Conservation (phyloP, 106 monocot species). For the Ottelia alismoides region DNA sequence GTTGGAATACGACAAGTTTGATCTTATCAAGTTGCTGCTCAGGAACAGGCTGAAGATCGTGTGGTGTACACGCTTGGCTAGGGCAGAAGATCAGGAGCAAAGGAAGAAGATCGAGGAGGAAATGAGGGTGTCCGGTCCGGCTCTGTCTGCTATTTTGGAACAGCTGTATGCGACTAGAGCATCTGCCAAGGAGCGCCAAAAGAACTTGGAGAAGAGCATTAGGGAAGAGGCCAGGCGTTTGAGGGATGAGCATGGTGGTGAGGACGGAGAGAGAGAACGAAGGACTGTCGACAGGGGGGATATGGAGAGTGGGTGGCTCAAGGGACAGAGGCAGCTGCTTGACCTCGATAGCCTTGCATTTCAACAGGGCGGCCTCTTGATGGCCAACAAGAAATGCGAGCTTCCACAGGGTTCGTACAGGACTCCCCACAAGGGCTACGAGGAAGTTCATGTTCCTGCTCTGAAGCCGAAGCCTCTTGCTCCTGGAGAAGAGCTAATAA, state of each 20-base stretch:
- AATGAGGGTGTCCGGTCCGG: slow-evolving; percentile 45
- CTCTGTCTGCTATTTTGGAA: slow-evolving; percentile 63
- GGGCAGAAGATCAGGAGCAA: slow-evolving; percentile 91
- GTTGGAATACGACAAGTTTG: slow-evolving; percentile 94
- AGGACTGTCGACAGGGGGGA: slow-evolving; percentile 44
- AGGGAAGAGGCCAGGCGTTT: slow-evolving; percentile 88
- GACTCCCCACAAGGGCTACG: slow-evolving; percentile 84
- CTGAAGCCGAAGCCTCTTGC: slow-evolving; percentile 57
- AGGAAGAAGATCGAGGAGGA: slow-evolving; percentile 93
- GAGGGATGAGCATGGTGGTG: slow-evolving; percentile 49
- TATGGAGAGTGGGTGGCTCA: slow-evolving; percentile 67
- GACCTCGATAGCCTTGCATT: slow-evolving; percentile 80
- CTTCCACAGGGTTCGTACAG: slow-evolving; percentile 66
- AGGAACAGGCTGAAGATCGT: slow-evolving; percentile 89
- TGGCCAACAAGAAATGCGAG: slow-evolving; percentile 90
- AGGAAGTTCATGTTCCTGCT: slow-evolving; percentile 83
- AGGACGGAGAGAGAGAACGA: slow-evolving; percentile 37
- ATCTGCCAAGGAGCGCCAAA: slow-evolving; percentile 94
- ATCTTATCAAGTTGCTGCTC: slow-evolving; percentile 80
- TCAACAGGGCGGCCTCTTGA: slow-evolving; percentile 73
- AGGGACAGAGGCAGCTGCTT: slow-evolving; percentile 74
- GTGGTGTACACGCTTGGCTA: slow-evolving; percentile 91
- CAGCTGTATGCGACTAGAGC: slow-evolving; percentile 97
- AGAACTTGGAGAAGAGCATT: slow-evolving; percentile 92
- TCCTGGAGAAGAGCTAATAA: slow-evolving; percentile 60